Conservation (phyloP, 768 basidiomycete species). For the Mycena floridula region DNA sequence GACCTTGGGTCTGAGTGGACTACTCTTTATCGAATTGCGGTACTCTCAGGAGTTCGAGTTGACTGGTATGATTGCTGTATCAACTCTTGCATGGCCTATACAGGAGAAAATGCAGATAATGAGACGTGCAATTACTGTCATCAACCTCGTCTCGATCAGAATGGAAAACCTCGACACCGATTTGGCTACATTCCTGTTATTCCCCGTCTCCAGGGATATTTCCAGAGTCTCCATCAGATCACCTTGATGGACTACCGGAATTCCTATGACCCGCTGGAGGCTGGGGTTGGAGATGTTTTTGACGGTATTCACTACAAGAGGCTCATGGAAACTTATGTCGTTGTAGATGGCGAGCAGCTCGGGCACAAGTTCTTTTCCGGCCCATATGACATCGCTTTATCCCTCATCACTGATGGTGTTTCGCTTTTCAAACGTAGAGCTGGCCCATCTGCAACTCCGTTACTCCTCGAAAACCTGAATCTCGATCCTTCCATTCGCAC, state of each 20-base stretch:
- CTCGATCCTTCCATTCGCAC: slow-evolving; percentile 21
- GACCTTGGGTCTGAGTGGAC: neutral
- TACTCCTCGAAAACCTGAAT: slow-evolving; percentile 29
- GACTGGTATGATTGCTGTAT: slow-evolving; percentile 25
- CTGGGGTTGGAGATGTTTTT: slow-evolving; percentile 24
- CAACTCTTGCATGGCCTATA: slow-evolving; percentile 26
- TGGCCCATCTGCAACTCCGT: slow-evolving; percentile 12
- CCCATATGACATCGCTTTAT: slow-evolving; percentile 29
- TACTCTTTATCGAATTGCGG: slow-evolving; percentile 13
- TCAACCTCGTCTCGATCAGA: slow-evolving; percentile 4
- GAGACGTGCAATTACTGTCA: neutral
- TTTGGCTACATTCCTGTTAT: slow-evolving; percentile 23
- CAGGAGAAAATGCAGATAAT: slow-evolving; percentile 7
- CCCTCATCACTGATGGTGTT: slow-evolving; percentile 1
- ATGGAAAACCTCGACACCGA: slow-evolving; percentile 21
- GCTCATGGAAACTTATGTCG: slow-evolving; percentile 14
- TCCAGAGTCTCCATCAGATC: slow-evolving; percentile 9
- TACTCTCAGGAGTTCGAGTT: slow-evolving; percentile 18
- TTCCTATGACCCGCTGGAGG: slow-evolving; percentile 9
- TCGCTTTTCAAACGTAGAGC: slow-evolving; percentile 2
- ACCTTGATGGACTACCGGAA: slow-evolving; percentile 17
- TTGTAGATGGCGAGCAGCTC: slow-evolving; percentile 15
- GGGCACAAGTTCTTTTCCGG: slow-evolving; percentile 25
- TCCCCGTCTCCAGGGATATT: slow-evolving; percentile 18
- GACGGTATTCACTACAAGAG: too few relatives aligned